Conservation (phyloP, 108 stramenopile genomes). For the Fragilariopsis cylindrus region DNA sequence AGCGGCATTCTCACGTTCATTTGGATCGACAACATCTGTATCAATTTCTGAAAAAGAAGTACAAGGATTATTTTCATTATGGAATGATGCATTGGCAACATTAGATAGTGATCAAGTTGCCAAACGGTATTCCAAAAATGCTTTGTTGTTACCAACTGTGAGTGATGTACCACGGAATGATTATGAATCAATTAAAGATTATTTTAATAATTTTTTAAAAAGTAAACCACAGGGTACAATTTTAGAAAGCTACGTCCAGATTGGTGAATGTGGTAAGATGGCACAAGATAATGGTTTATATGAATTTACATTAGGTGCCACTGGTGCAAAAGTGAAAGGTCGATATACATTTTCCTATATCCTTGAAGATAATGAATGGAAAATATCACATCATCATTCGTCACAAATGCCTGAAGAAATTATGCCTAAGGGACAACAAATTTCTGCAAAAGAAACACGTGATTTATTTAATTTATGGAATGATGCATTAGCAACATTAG, state of each 20-base stretch:
- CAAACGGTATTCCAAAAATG: slow-evolving; percentile 47
- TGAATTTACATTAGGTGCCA: slow-evolving; percentile 61
- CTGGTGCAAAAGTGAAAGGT: slow-evolving; percentile 56
- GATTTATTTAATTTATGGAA: slow-evolving; percentile 54
- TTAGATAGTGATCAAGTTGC: slow-evolving; percentile 53
- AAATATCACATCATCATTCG: slow-evolving; percentile 72
- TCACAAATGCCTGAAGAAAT: slow-evolving; percentile 60
- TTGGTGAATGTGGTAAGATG: slow-evolving; percentile 45
- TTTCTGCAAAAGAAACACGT: slow-evolving; percentile 41
- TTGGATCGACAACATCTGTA: slow-evolving; percentile 1
- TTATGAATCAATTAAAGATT: slow-evolving; percentile 57
- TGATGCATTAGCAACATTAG: slow-evolving; percentile 48
- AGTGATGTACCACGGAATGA: slow-evolving; percentile 55
- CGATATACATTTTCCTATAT: slow-evolving; percentile 63
- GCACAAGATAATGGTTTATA: slow-evolving; percentile 58
- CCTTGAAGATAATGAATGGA: slow-evolving; percentile 68
- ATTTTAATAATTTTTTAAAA: slow-evolving; percentile 58
- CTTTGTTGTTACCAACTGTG: slow-evolving; percentile 61
- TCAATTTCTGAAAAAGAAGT: slow-evolving; percentile 47
- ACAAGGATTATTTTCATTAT: slow-evolving; percentile 44
- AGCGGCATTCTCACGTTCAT: background rate
- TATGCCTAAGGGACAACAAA: slow-evolving; percentile 17
- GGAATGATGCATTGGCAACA: slow-evolving; percentile 64
- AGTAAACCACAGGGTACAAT: slow-evolving; percentile 62
- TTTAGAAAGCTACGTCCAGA: slow-evolving; percentile 48